These are phyloP conservation scores for Thamnidium elegans DNA, from an alignment of 192 early-diverging fungal genomes.

Conservation along the genomic window DNA sequence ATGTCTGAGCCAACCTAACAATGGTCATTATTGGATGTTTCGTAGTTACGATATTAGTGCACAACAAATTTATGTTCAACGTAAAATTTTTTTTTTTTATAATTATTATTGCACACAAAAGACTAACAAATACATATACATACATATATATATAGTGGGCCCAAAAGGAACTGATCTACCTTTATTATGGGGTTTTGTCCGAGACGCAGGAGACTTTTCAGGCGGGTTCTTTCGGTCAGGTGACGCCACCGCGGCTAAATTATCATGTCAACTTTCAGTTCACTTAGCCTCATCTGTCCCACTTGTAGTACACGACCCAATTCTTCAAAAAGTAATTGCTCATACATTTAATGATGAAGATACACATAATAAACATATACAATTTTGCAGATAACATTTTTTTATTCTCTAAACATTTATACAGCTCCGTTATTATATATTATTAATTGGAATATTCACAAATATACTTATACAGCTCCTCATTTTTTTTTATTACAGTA, in stretches of 20 bases:
- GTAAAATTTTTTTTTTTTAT: neutral
- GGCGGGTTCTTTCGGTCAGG: conserved; percentile 1
- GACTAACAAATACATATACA: neutral
- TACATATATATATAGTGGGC: neutral
- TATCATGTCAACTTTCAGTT: conserved; percentile 6
- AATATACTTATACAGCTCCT: neutral
- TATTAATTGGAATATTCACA: too few species aligned
- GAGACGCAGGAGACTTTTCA: conserved; percentile 9
- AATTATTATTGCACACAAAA: neutral
- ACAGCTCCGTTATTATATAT: too few species aligned
- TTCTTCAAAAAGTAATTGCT: neutral
- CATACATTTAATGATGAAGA: neutral
- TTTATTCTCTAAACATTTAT: too few species aligned
- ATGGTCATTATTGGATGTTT: conserved; percentile 99
- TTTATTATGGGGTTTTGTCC: conserved; percentile 14
- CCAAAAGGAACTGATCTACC: conserved; percentile 10
- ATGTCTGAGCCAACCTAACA: conserved; percentile 91
- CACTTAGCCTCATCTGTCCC: neutral
- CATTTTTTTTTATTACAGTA: too few species aligned
- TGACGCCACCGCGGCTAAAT: neutral
- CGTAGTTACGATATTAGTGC: conserved; percentile 37
- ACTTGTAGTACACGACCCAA: neutral
- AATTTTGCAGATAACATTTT: conserved; percentile 4
- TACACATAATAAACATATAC: conserved; percentile 1
- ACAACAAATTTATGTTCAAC: conserved; percentile 9